phyloP scores from a whole-genome alignment of 352 stramenopile genomes.

The Pythium aristosporum region DNA sequence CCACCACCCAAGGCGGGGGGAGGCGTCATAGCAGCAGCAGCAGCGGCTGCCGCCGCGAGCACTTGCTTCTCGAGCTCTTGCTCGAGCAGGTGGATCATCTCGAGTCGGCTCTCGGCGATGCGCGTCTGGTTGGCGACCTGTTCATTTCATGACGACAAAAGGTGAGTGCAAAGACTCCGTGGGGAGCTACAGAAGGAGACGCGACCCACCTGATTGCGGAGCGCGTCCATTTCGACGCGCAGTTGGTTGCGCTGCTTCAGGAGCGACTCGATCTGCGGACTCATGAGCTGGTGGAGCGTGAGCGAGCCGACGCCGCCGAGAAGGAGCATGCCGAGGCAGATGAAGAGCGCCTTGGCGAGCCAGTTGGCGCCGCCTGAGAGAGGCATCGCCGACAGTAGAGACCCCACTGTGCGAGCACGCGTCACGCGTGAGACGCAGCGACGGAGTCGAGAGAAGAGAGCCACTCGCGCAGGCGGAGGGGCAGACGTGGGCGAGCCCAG shows the following conservation, averaged over 20 bases:
- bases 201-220: conserved; percentile 46
- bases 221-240: conserved; percentile 45
- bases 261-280: conserved; percentile 69
- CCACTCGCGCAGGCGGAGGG: neutral
- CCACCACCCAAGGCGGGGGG: neutral
- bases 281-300: conserved; percentile 74
- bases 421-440: conserved; percentile 11
- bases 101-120: conserved; percentile 59
- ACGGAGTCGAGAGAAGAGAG: neutral
- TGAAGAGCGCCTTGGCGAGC: conserved; percentile 41
- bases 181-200: neutral
- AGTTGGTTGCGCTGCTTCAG: conserved; percentile 53
- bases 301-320: conserved; percentile 63
- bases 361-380: conserved; percentile 30
- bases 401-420: neutral
- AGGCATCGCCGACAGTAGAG: conserved; percentile 4
- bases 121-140: conserved; percentile 69
- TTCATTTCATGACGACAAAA: neutral
- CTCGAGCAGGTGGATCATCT: conserved; percentile 76
- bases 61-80: conserved; percentile 65
- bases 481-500: neutral
- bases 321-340: conserved; percentile 56
- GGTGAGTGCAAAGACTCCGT: neutral
- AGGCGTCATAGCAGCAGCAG: neutral
- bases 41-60: conserved; percentile 40